phyloP scores from a whole-genome alignment of 2,329 filamentous ascomycete species.

The Fusarium hainanense region DNA sequence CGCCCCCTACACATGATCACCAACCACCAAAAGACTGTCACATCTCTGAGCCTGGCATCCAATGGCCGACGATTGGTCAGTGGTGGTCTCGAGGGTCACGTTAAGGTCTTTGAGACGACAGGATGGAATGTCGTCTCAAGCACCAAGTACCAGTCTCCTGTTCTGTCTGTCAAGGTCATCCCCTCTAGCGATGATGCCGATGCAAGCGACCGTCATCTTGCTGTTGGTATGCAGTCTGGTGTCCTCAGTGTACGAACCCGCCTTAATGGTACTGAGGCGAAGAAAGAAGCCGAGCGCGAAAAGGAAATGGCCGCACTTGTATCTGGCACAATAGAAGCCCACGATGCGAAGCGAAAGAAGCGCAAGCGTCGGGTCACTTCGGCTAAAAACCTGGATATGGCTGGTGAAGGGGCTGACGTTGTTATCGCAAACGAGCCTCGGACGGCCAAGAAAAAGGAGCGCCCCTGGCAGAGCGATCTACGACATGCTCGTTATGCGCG shows the following conservation, averaged over 20 bases:
- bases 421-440: conserved; percentile 80
- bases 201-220: conserved; percentile 88
- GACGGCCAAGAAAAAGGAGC: conserved; percentile 67
- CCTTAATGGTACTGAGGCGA: conserved; percentile 84
- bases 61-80: conserved; percentile 84
- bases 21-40: conserved; percentile 98
- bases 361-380: conserved; percentile 68
- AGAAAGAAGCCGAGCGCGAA: conserved; percentile 78
- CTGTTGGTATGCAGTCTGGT: conserved; percentile 93
- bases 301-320: conserved; percentile 87
- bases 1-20: conserved; percentile 87
- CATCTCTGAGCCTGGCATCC: conserved; percentile 83
- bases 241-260: conserved; percentile 91
- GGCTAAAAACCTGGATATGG: conserved; percentile 74
- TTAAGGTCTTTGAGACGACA: conserved; percentile 95
- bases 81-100: conserved; percentile 91
- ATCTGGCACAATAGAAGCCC: conserved; percentile 79
- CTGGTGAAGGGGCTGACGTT: conserved; percentile 87
- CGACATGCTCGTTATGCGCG: conserved; percentile 80
- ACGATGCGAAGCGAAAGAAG: conserved; percentile 77
- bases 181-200: conserved; percentile 50
- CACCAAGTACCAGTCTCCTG: conserved; percentile 90
- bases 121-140: conserved; percentile 97
- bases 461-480: conserved; percentile 83
- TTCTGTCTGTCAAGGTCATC: conserved; percentile 85